Base-by-base conservation (phyloP, 345 rosid species). In the Eutrema yunnanense region DNA sequence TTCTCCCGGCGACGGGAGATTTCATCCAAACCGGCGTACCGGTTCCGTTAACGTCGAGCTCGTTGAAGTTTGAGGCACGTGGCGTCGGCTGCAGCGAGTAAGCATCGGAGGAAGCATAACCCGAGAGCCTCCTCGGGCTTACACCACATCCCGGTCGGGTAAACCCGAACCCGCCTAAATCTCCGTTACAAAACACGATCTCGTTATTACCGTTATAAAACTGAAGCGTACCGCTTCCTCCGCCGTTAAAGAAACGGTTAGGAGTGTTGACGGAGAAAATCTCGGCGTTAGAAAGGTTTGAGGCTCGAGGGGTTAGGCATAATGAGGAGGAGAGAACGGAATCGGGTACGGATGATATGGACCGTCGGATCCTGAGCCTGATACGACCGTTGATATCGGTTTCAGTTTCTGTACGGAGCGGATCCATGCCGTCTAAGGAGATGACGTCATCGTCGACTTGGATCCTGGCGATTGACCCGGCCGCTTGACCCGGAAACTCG, bases 101-200 rank as follows among this genome's bases (percentile, higher is more conserved):
- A 26, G 90, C 92, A 59, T 89, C 96, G 0, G 92, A 89, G 2
- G 96, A 89, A 10, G 89, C 90, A 53, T 89, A 89, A 4, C 90
- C 92, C 0, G 90, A 87, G 1, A 76, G 65, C 10, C 79, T 69
- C 53, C 88, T 72, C 10, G 77, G 65, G 57, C 96, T 77, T 5
- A 85, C 86, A 36, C 85, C 77, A 32, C 77, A 61, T 3, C 78
- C 82, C 46, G 87, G 79, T 42, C 88, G 86, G 11, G 80, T 71
- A 76, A 76, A 83, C 29, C 83, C 88, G n/a, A 80, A 83, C n/a
- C 76, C 83, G 5, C 80, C 80, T 66, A 83, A 27, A 11, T 86
- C 88, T 9, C 84, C 87, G 16, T 76, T 81, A 29, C 88, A 82
- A 38, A 85, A 80, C 64, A 82, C 69, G 29, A 79, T 85, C 69